These are phyloP conservation scores for Scytalidium lignicola DNA, from an alignment of 2,329 filamentous ascomycete species.

Conservation along the genomic window DNA sequence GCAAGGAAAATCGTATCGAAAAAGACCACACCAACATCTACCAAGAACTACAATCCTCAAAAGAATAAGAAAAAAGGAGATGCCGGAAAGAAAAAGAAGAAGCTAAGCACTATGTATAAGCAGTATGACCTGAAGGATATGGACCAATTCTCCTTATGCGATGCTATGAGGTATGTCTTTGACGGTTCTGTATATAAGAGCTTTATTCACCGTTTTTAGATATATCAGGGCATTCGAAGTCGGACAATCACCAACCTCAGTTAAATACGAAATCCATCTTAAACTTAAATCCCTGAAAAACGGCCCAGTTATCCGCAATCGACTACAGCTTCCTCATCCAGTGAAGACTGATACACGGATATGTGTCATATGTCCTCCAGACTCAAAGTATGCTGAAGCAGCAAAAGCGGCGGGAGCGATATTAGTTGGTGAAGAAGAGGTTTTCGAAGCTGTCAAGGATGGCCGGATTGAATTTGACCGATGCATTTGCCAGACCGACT, in stretches of 20 bases:
- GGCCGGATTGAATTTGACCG: constrained; percentile 84
- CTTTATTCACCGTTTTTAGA: constrained; percentile 39
- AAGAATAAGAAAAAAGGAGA: constrained; percentile 26
- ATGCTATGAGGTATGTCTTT: constrained; percentile 76
- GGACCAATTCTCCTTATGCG: constrained; percentile 75
- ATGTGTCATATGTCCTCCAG: constrained; percentile 85
- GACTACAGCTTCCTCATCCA: constrained; percentile 81
- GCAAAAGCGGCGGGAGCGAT: constrained; percentile 75
- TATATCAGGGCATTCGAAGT: constrained; percentile 92
- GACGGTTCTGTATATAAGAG: not conserved
- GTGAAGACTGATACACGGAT: constrained; percentile 86
- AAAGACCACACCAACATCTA: constrained; percentile 11
- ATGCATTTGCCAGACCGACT: constrained; percentile 78
- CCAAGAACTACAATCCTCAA: constrained; percentile 11
- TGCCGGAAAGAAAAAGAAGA: constrained; percentile 25
- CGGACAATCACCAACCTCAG: constrained; percentile 63
- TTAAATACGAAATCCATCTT: constrained; percentile 87
- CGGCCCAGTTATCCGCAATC: constrained; percentile 80
- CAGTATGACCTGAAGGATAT: constrained; percentile 29
- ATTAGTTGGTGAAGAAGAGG: constrained; percentile 76
- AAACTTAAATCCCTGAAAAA: constrained; percentile 80
- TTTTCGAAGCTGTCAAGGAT: constrained; percentile 70
- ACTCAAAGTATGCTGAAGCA: constrained; percentile 66
- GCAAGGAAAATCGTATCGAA: constrained; percentile 16
- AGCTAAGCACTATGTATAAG: constrained; percentile 25